These are phyloP conservation scores for Silene noctiflora DNA, from an alignment of 179 eudicot genomes.

Conservation along the genomic window DNA sequence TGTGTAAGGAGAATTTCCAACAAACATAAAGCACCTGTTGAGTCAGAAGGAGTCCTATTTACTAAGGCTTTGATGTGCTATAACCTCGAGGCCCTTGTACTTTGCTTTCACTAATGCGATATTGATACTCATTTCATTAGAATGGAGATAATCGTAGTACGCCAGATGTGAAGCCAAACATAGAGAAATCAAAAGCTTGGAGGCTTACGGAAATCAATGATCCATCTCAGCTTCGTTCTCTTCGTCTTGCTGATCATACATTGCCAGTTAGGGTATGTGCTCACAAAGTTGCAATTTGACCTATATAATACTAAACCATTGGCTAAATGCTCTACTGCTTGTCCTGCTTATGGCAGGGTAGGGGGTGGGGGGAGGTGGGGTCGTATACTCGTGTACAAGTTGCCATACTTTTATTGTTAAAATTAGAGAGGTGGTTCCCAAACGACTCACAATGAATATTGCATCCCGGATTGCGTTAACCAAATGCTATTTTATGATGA, in stretches of 20 bases:
- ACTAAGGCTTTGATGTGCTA: conserved; percentile 7
- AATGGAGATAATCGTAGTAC: conserved; percentile 27
- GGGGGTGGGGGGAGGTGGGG: too few species aligned
- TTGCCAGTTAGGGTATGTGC: conserved; percentile 36
- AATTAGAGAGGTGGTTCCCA: too few species aligned
- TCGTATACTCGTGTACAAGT: too few species aligned
- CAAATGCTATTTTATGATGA: too few species aligned
- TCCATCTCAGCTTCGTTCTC: conserved; percentile 35
- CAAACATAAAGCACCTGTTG: background rate
- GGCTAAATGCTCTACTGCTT: too few species aligned
- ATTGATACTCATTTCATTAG: conserved; percentile 13
- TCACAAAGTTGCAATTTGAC: background rate
- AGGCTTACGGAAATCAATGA: conserved; percentile 33
- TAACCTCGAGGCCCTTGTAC: background rate
- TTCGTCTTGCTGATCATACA: conserved; percentile 40
- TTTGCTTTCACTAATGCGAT: background rate
- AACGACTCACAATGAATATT: too few species aligned
- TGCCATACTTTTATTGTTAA: too few species aligned
- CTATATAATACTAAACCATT: background rate
- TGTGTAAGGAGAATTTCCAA: background rate
- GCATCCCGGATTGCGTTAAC: too few species aligned
- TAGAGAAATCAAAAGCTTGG: conserved; percentile 34
- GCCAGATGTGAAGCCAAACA: conserved; percentile 33
- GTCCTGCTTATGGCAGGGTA: too few species aligned
- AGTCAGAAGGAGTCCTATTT: background rate